Conservation (phyloP, 768 basidiomycete genomes). For the Termitomyces sp. region DNA sequence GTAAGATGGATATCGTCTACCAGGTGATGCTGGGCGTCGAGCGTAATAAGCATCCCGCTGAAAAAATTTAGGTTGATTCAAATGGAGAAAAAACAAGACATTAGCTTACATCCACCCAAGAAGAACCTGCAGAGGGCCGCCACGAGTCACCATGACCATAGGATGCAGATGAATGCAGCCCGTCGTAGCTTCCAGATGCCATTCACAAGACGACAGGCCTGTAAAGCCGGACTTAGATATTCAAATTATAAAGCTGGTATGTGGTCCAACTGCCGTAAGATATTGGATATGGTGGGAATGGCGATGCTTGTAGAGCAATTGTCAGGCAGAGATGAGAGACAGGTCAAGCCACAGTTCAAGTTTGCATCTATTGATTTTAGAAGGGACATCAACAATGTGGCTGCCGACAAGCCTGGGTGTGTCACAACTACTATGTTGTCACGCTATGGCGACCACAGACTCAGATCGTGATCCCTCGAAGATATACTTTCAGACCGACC, state of each 20-base stretch:
- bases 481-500: conserved; percentile 45
- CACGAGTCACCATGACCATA: conserved; percentile 27
- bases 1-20: conserved; percentile 37
- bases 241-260: not conserved
- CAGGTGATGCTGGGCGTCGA: conserved; percentile 44
- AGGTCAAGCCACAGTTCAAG: conserved; percentile 22
- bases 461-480: conserved; percentile 37
- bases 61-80: not conserved
- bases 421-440: conserved; percentile 2
- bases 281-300: not conserved
- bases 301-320: not conserved
- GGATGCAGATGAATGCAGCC: conserved; percentile 24
- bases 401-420: conserved; percentile 4
- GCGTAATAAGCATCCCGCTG: conserved; percentile 29
- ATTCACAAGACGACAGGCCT: conserved; percentile 18
- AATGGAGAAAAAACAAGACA: not conserved
- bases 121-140: conserved; percentile 23
- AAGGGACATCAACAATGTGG: conserved; percentile 12
- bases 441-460: conserved; percentile 6
- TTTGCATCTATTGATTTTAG: conserved; percentile 23
- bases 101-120: conserved; percentile 35
- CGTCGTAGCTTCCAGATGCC: conserved; percentile 37
- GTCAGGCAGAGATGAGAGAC: not conserved
- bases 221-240: not conserved
- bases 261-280: not conserved